Base-by-base conservation (phyloP, 768 basidiomycete genomes). In the Boletus rubescentipes region DNA sequence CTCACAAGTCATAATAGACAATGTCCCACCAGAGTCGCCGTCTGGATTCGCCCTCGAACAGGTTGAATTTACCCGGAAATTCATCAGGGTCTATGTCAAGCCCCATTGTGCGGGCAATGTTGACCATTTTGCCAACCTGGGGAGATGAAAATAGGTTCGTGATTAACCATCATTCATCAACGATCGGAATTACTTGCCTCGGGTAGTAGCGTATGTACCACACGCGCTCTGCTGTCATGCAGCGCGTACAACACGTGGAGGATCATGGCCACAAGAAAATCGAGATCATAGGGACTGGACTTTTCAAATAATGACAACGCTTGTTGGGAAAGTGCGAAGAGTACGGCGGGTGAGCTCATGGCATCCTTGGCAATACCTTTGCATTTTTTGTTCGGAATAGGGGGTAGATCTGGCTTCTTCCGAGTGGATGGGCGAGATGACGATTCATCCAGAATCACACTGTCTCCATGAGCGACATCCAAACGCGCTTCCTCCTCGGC, bases 1-100 rank as follows among this genome's bases (percentile, higher is more conserved):
- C 87, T 61, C 66, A 91, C 90, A 86, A 64, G 67, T 92, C 91
- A 66, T 84, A 90, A 68, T 81, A 89, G 64, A 83, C 79, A 11
- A 90, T 76, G 48, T 89, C 86, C 90, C 90, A 92, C 87, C 90
- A 90, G 7, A 89, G 67, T 57, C 84, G 70, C 53, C 81, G 68
- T 50, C 83, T 70, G 45, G 76, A 70, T 67, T 82, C 80, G 11
- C 77, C 78, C 44, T 83, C 77, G 42, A 79, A 82, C 2, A 80
- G 67, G 40, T 60, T 74, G 59, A 78, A 80, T 61, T 67, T 77
- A 29, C 75, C 74, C 0, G 75, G 70, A 53, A 74, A 74, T 55
- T 80, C 80, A 55, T 81, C 81, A 0, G 84, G 82, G 59, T 89
- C 87, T 29, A 72, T 69, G 14, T 75, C 77, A 9, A 91, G 75